Evolutionary conservation across 345 rosid genomes (phyloP).

Genomic region (Gossypium arboreum): DNA sequence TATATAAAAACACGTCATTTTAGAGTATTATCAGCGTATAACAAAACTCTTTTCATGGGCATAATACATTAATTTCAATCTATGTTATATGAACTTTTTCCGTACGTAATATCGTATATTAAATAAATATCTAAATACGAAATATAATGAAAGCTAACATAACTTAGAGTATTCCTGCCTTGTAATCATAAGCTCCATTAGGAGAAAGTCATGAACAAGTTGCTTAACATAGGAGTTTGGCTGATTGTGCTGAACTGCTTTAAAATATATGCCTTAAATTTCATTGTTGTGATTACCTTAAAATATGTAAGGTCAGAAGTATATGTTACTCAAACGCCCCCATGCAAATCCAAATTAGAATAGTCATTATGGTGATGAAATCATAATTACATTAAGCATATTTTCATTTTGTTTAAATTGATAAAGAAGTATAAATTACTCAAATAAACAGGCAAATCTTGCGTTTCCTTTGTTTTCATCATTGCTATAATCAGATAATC

Average conservation of each 20-base stretch:
- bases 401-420: background rate
- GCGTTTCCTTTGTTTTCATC: background rate
- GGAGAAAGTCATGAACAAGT: background rate
- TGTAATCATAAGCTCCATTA: background rate
- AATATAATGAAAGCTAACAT: background rate
- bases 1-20: too few species aligned
- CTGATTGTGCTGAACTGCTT: background rate
- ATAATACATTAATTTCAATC: too few species aligned
- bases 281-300: background rate
- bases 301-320: background rate
- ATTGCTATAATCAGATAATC: background rate
- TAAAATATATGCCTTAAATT: background rate
- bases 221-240: background rate
- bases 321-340: background rate
- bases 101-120: too few species aligned
- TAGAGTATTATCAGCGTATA: too few species aligned
- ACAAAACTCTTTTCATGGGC: too few species aligned
- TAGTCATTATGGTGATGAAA: background rate
- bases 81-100: too few species aligned
- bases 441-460: background rate
- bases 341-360: background rate
- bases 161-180: background rate
- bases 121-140: too few species aligned
- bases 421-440: background rate
- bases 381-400: background rate